Percentiles rank a stretch among this genome's conserved stretches.
Evolutionary conservation across 148 eudicot species (phyloP).

Genomic region (Tetragonia tetragonoides): DNA sequence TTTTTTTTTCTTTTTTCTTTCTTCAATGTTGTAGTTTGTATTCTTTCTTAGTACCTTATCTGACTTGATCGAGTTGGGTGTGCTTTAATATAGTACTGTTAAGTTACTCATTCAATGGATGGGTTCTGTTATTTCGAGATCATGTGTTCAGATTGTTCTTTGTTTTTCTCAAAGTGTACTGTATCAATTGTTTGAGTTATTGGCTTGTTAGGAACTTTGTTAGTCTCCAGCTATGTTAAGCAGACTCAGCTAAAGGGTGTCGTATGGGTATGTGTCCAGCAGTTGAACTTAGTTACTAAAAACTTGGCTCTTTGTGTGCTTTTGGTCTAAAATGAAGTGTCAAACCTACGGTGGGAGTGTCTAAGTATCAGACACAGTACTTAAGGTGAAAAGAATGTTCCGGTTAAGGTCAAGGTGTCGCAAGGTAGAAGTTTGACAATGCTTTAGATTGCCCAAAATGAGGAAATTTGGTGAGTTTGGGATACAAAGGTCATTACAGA

Average conservation of each 20-base stretch:
- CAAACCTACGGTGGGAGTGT: background rate
- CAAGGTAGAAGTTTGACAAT: background rate
- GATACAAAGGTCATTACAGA: background rate
- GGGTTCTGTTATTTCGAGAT: background rate
- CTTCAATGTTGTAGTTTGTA: slow-evolving; percentile 8
- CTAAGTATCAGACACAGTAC: background rate
- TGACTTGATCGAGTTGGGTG: background rate
- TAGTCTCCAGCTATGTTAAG: background rate
- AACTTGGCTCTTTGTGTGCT: background rate
- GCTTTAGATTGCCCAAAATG: background rate
- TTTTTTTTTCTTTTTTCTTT: slow-evolving; percentile 6
- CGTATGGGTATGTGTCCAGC: background rate
- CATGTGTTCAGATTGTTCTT: background rate
- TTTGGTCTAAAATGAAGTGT: background rate
- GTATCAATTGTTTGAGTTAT: background rate
- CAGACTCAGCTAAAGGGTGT: background rate
- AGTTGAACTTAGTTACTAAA: background rate
- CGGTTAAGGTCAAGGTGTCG: background rate
- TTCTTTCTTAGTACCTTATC: background rate
- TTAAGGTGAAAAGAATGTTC: background rate
- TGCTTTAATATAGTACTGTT: background rate
- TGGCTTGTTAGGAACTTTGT: background rate
- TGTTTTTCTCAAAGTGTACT: background rate
- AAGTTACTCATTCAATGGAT: background rate
- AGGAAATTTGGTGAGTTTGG: background rate